Evolutionary conservation across 2,329 filamentous ascomycete genomes (phyloP).

Genomic region (Aspergillus viridinutans): DNA sequence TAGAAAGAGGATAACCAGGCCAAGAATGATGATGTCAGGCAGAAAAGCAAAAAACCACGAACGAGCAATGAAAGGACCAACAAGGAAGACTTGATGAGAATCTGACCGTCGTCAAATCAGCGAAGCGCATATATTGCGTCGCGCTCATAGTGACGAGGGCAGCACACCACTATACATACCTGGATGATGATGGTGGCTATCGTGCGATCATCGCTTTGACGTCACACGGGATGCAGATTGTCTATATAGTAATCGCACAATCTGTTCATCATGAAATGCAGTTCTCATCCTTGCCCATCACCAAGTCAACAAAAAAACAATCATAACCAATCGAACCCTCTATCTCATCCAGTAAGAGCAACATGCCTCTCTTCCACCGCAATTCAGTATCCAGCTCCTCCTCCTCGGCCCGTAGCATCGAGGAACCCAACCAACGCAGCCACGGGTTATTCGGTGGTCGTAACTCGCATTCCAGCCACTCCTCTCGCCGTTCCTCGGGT

Average conservation of each 20-base stretch:
- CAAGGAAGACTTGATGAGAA: neutral
- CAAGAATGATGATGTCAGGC: neutral
- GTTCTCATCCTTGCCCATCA: neutral
- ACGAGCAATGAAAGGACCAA: neutral
- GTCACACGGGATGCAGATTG: neutral
- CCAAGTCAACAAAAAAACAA: neutral
- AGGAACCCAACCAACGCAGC: slow-evolving; percentile 13
- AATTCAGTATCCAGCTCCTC: slow-evolving; percentile 21
- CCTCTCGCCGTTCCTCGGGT: slow-evolving; percentile 16
- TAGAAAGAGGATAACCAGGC: neutral
- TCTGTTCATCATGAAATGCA: neutral
- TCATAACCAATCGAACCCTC: neutral
- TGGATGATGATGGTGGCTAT: neutral
- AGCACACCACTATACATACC: neutral
- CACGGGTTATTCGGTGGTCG: slow-evolving; percentile 34
- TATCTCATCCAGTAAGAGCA: neutral
- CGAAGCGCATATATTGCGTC: neutral
- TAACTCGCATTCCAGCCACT: slow-evolving; percentile 29
- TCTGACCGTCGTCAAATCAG: neutral
- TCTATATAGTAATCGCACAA: neutral
- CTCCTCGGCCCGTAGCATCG: slow-evolving; percentile 13
- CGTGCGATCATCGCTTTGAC: neutral
- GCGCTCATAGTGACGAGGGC: neutral
- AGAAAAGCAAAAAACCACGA: neutral
- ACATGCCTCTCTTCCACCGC: slow-evolving; percentile 23